These are phyloP conservation scores for Colletotrichum cordylinicola DNA, from an alignment of 2,329 filamentous ascomycete genomes.

Conservation along the genomic window DNA sequence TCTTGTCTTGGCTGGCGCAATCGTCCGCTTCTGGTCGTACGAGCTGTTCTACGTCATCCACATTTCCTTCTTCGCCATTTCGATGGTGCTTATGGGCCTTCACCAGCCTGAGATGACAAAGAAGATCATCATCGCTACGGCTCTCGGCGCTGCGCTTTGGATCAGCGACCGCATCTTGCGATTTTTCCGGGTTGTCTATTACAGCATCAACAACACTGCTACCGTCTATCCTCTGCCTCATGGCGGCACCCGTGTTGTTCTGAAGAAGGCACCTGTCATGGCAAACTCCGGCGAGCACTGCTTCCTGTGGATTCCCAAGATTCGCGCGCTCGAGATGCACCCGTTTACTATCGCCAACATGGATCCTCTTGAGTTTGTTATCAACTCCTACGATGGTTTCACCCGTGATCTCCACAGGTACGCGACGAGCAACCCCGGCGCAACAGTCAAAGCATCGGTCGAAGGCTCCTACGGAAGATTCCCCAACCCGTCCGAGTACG, in stretches of 20 bases:
- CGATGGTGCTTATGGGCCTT: slow-evolving; percentile 52
- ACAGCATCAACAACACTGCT: slow-evolving; percentile 56
- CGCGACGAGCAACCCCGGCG: slow-evolving; percentile 48
- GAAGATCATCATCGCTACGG: slow-evolving; percentile 47
- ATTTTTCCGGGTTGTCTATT: slow-evolving; percentile 44
- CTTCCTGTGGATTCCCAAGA: slow-evolving; percentile 67
- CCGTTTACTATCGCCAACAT: slow-evolving; percentile 66
- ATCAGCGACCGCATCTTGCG: slow-evolving; percentile 55
- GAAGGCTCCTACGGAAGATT: slow-evolving; percentile 61
- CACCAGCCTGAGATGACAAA: slow-evolving; percentile 55
- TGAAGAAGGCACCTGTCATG: slow-evolving; percentile 52
- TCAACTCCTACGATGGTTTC: slow-evolving; percentile 62
- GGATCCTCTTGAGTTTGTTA: slow-evolving; percentile 62
- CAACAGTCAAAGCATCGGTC: slow-evolving; percentile 48
- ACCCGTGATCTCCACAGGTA: slow-evolving; percentile 54
- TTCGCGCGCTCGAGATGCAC: slow-evolving; percentile 64
- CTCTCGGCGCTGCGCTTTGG: slow-evolving; percentile 54
- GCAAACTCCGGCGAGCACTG: slow-evolving; percentile 64
- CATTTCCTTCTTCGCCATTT: slow-evolving; percentile 52
- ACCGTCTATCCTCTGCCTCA: slow-evolving; percentile 59
- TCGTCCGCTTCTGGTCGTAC: slow-evolving; percentile 55
- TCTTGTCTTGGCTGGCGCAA: slow-evolving; percentile 46
- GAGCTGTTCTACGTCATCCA: slow-evolving; percentile 63
- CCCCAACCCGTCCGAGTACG: slow-evolving; percentile 43
- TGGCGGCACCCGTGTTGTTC: slow-evolving; percentile 59